Conservation (phyloP, 768 basidiomycete genomes). For the Amyloporia xantha region DNA sequence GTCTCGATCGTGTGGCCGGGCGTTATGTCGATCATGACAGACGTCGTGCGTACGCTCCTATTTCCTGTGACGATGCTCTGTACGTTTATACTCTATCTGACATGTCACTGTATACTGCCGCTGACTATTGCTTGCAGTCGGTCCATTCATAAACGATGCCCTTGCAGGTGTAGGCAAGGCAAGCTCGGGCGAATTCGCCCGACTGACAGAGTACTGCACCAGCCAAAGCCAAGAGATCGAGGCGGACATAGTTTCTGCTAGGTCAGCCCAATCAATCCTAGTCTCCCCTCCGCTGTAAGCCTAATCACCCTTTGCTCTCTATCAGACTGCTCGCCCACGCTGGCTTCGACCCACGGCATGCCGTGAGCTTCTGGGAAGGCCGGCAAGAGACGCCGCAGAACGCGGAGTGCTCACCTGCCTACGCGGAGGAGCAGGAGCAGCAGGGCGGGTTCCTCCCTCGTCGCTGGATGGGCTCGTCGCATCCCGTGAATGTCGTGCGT, state of each 20-base stretch:
- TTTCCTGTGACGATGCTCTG: constrained; percentile 86
- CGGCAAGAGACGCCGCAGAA: constrained; percentile 32
- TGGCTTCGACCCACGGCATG: constrained; percentile 80
- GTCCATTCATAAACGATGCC: constrained; percentile 94
- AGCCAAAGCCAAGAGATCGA: constrained; percentile 84
- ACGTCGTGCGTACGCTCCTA: constrained; percentile 68
- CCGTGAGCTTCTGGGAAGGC: constrained; percentile 79
- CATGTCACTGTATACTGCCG: constrained; percentile 22
- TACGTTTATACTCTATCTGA: constrained; percentile 9
- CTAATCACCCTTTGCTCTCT: background rate
- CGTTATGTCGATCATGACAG: constrained; percentile 67
- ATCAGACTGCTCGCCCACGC: constrained; percentile 92
- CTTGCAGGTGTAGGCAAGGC: constrained; percentile 75
- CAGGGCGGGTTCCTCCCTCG: constrained; percentile 12
- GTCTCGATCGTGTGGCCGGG: constrained; percentile 78
- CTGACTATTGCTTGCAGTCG: constrained; percentile 35
- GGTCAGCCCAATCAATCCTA: constrained; percentile 44
- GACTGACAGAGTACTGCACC: constrained; percentile 69
- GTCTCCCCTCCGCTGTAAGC: background rate
- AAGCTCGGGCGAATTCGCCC: constrained; percentile 67
- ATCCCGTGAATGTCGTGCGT: constrained; percentile 65
- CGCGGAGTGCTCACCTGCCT: constrained; percentile 39
- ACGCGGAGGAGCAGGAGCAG: constrained; percentile 12
- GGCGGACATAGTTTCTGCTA: constrained; percentile 82
- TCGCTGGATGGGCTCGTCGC: constrained; percentile 41